Evolutionary conservation across 768 basidiomycete genomes (phyloP).

Genomic region (Tricholoma hemisulphureum): DNA sequence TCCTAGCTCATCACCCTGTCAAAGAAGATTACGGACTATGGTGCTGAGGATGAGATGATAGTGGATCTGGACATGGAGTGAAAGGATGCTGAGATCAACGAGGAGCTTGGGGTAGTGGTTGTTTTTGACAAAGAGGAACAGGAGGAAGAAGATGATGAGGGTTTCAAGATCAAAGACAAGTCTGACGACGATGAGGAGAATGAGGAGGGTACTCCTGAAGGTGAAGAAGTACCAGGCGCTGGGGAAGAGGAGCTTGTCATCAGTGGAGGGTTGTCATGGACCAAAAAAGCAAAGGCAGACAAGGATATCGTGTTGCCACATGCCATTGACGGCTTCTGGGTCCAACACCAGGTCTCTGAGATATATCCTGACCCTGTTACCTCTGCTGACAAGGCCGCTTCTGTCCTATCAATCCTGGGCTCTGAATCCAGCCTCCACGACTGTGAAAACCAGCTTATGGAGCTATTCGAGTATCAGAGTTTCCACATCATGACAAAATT

Average conservation of each 20-base stretch:
- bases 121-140: conserved; percentile 97
- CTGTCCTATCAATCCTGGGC: conserved; percentile 80
- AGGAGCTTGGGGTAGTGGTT: conserved; percentile 94
- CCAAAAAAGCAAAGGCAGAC: conserved; percentile 57
- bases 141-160: conserved; percentile 89
- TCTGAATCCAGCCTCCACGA: conserved; percentile 88
- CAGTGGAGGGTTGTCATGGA: conserved; percentile 59
- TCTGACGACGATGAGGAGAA: conserved; percentile 75
- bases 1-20: conserved; percentile 78
- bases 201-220: conserved; percentile 46
- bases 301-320: conserved; percentile 86
- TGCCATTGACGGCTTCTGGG: conserved; percentile 96
- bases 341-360: conserved; percentile 89
- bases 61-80: conserved; percentile 78
- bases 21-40: conserved; percentile 97
- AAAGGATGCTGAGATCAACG: conserved; percentile 89
- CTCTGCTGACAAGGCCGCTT: conserved; percentile 84
- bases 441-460: conserved; percentile 95
- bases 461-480: conserved; percentile 90
- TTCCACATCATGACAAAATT: conserved; percentile 89
- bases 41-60: conserved; percentile 78
- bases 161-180: conserved; percentile 82
- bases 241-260: conserved; percentile 75
- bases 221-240: conserved; percentile 43
- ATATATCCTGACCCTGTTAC: conserved; percentile 94